phyloP scores from a whole-genome alignment of 2,329 filamentous ascomycete species.

The Aspergillus ochraceus region DNA sequence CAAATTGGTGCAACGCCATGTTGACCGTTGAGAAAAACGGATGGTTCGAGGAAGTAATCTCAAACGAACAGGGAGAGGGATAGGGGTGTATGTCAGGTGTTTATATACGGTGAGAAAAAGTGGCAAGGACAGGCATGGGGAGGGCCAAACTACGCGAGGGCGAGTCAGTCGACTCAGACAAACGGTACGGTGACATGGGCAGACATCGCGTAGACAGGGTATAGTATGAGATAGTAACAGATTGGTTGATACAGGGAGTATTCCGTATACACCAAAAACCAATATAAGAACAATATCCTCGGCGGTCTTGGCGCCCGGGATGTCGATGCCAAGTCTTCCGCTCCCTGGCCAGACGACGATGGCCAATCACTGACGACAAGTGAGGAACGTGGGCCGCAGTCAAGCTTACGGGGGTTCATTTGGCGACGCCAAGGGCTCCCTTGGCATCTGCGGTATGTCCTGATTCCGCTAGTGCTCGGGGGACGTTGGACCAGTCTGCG shows the following conservation, averaged over 20 bases:
- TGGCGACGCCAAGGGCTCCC: neutral
- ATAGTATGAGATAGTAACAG: neutral
- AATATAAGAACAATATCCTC: neutral
- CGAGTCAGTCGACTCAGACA: neutral
- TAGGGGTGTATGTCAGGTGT: neutral
- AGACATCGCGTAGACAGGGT: neutral
- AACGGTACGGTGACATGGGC: neutral
- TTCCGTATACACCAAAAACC: neutral
- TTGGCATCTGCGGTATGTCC: neutral
- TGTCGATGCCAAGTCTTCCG: neutral
- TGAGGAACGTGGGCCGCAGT: neutral
- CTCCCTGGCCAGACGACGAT: neutral
- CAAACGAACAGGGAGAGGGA: neutral
- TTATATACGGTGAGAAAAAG: neutral
- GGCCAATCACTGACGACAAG: neutral
- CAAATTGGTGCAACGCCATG: constrained; percentile 19
- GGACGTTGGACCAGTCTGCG: neutral
- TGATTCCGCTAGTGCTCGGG: neutral
- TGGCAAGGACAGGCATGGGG: neutral
- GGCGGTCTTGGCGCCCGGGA: neutral
- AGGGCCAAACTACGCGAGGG: neutral
- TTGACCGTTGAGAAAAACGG: neutral
- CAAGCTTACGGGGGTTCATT: neutral
- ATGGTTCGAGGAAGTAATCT: neutral
- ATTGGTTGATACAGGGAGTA: too few relatives aligned